These are phyloP conservation scores for Pholiota microspora DNA, from an alignment of 768 basidiomycete genomes.

Conservation along the genomic window DNA sequence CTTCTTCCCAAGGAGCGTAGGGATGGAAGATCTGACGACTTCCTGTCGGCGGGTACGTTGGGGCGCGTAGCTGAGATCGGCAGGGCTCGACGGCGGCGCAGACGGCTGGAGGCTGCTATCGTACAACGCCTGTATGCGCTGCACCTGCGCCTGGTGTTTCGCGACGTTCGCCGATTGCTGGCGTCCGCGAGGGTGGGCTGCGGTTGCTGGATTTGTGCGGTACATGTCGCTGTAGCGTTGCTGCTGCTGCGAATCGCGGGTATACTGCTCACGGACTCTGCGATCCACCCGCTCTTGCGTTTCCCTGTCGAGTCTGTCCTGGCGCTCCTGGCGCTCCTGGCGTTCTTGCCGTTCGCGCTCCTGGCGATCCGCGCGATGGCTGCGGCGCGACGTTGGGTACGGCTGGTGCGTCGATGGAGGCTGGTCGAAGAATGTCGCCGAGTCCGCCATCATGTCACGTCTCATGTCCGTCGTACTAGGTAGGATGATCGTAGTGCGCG, in stretches of 20 bases:
- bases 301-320: not conserved
- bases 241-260: not conserved
- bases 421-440: constrained; percentile 10
- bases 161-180: constrained; percentile 9
- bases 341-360: constrained; percentile 1
- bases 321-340: constrained; percentile 1
- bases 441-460: not conserved
- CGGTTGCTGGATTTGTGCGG: not conserved
- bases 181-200: not conserved
- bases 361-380: not conserved
- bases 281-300: not conserved
- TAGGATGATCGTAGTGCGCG: constrained; percentile 22
- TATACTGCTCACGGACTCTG: not conserved
- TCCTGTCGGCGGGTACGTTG: constrained; percentile 28
- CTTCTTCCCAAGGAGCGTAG: constrained; percentile 39
- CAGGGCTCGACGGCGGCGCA: constrained; percentile 19
- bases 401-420: constrained; percentile 24
- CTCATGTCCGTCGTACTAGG: constrained; percentile 24
- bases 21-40: constrained; percentile 62
- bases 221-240: not conserved
- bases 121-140: constrained; percentile 47
- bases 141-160: constrained; percentile 30
- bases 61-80: constrained; percentile 5
- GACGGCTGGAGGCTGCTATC: constrained; percentile 26
- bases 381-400: constrained; percentile 15